These are phyloP conservation scores for Lithohypha guttulata DNA, from an alignment of 2,329 filamentous ascomycete genomes.

Conservation along the genomic window DNA sequence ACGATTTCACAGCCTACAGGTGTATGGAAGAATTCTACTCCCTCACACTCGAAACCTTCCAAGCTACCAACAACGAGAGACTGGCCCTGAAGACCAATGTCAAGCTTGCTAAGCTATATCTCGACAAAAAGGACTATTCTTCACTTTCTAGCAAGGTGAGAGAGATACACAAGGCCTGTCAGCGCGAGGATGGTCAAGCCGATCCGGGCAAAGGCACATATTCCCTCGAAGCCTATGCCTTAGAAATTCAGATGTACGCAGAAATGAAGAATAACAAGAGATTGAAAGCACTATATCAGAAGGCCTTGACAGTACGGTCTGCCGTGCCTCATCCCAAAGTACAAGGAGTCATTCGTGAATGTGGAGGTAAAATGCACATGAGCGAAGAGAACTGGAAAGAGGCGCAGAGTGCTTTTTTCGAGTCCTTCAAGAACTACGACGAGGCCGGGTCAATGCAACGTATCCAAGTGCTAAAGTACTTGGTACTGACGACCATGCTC, in stretches of 20 bases:
- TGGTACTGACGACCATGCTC: constrained; percentile 92
- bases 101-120: constrained; percentile 81
- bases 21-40: constrained; percentile 96
- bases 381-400: constrained; percentile 98
- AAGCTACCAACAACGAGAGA: constrained; percentile 93
- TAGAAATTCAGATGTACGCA: constrained; percentile 98
- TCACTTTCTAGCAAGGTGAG: constrained; percentile 71
- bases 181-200: constrained; percentile 73
- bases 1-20: constrained; percentile 58
- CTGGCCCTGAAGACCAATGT: constrained; percentile 98
- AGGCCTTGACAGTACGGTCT: constrained; percentile 84
- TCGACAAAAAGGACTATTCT: constrained; percentile 81
- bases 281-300: constrained; percentile 83
- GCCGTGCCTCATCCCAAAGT: constrained; percentile 97
- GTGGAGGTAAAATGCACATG: constrained; percentile 99
- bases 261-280: constrained; percentile 97
- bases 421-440: constrained; percentile 97
- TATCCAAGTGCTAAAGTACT: constrained; percentile 94
- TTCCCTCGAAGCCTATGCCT: constrained; percentile 84
- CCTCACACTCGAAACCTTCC: constrained; percentile 83
- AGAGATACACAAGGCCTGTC: constrained; percentile 81
- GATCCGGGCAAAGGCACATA: constrained; percentile 96
- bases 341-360: constrained; percentile 98
- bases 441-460: constrained; percentile 92
- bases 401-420: constrained; percentile 94